Evolutionary conservation across 73 alveolate genomes (phyloP).

Genomic region (Tetrahymena borealis): DNA sequence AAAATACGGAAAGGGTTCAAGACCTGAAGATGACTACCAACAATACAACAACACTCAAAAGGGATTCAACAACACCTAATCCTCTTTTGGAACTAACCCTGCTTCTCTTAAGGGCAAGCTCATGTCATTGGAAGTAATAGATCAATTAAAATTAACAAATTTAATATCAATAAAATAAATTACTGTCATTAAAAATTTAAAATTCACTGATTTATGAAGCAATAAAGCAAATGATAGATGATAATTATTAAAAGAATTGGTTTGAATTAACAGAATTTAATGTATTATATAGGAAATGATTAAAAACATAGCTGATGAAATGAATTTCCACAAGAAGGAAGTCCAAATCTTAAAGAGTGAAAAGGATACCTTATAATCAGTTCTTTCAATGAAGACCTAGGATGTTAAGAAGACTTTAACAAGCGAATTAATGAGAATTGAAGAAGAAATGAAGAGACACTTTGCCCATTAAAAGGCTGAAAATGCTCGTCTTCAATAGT

Average conservation of each 20-base stretch:
- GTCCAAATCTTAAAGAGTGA: slow-evolving; percentile 83
- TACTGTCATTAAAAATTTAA: background rate
- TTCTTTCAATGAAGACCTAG: slow-evolving; percentile 86
- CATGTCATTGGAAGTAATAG: slow-evolving; percentile 34
- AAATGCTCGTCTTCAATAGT: slow-evolving; percentile 65
- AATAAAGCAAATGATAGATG: background rate
- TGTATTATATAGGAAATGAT: slow-evolving; percentile 59
- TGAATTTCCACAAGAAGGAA: slow-evolving; percentile 91
- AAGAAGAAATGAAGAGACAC: slow-evolving; percentile 91
- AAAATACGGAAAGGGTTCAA: background rate
- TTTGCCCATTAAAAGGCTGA: slow-evolving; percentile 73
- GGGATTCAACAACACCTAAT: background rate
- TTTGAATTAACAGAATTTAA: background rate
- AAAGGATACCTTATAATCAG: slow-evolving; percentile 89
- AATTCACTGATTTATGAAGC: background rate
- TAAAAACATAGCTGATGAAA: slow-evolving; percentile 81
- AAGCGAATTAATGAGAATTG: slow-evolving; percentile 89
- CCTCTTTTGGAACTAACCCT: slow-evolving; percentile 37
- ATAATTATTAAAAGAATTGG: too few relatives aligned
- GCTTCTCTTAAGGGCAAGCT: slow-evolving; percentile 70
- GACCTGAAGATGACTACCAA: slow-evolving; percentile 2
- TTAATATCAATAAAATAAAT: background rate
- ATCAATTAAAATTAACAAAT: background rate
- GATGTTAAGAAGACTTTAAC: slow-evolving; percentile 93
- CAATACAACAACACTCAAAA: background rate